These are phyloP conservation scores for Anthoceros angustus DNA, from an alignment of 225 moss, liverwort and hornwort genomes.

Conservation along the genomic window DNA sequence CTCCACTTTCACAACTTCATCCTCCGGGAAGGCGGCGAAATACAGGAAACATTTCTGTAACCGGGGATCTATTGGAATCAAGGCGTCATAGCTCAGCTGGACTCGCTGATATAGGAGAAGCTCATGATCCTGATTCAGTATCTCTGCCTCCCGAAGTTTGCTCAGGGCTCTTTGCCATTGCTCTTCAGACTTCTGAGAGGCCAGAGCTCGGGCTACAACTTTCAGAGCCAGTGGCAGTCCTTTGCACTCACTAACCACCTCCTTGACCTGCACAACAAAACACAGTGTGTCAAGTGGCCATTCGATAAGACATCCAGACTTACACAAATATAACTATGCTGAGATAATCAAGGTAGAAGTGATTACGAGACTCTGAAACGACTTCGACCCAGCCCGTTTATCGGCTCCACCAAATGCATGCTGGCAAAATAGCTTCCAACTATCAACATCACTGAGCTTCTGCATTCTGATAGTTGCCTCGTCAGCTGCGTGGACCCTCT, in stretches of 20 bases:
- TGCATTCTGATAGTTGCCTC: constrained; percentile 2
- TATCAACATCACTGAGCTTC: constrained; percentile 7
- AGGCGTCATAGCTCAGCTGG: constrained; percentile 11
- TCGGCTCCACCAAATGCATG: constrained; percentile 4
- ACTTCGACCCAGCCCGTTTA: not conserved
- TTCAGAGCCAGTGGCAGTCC: constrained; percentile 15
- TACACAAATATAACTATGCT: not conserved
- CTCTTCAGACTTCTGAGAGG: not conserved
- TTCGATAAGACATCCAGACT: too few relatives aligned
- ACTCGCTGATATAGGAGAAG: constrained; percentile 7
- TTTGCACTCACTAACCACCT: constrained; percentile 13
- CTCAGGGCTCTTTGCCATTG: constrained; percentile 10
- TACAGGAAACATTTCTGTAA: constrained; percentile 13
- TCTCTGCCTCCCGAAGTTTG: constrained; percentile 9
- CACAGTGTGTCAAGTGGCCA: not conserved
- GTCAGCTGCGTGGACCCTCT: not conserved
- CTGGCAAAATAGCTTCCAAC: constrained; percentile 13
- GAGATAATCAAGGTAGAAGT: not conserved
- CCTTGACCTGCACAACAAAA: constrained; percentile 1
- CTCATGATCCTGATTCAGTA: constrained; percentile 2
- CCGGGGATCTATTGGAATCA: not conserved
- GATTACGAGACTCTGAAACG: not conserved
- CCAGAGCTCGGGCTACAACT: constrained; percentile 9
- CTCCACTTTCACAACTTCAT: constrained; percentile 9
- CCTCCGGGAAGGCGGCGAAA: constrained; percentile 14